Conservation (phyloP, 768 basidiomycete genomes). For the Lactarius evosmus region DNA sequence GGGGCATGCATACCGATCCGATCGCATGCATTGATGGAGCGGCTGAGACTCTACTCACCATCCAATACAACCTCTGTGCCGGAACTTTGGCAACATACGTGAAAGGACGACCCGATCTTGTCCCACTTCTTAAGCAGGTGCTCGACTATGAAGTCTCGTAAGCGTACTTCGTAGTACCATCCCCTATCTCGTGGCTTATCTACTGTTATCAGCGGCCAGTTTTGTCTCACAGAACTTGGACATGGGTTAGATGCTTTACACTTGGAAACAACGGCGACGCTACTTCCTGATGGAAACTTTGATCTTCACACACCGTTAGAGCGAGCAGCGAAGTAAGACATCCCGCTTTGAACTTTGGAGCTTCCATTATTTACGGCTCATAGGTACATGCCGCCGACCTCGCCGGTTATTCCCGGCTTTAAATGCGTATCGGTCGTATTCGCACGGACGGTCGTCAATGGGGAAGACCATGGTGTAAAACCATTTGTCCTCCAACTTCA, state of each 20-base stretch:
- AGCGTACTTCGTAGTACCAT: neutral
- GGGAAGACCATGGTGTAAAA: constrained; percentile 37
- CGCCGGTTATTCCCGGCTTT: constrained; percentile 31
- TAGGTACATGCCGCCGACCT: constrained; percentile 46
- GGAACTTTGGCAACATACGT: constrained; percentile 38
- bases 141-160: constrained; percentile 24
- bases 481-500: constrained; percentile 41
- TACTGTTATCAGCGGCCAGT: constrained; percentile 38
- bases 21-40: constrained; percentile 33
- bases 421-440: constrained; percentile 41
- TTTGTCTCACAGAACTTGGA: constrained; percentile 43
- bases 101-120: constrained; percentile 30
- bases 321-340: constrained; percentile 40
- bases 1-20: constrained; percentile 38
- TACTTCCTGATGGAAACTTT: constrained; percentile 38
- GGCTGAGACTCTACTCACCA: constrained; percentile 35
- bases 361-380: neutral
- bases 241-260: constrained; percentile 45
- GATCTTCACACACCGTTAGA: constrained; percentile 38
- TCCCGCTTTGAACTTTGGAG: neutral
- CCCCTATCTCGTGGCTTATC: neutral
- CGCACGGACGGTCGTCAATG: constrained; percentile 38
- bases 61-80: constrained; percentile 38
- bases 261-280: constrained; percentile 43
- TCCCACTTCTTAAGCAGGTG: constrained; percentile 31